phyloP scores from a whole-genome alignment of 805 yeast genomes.

The Cyberlindnera suaveolens region DNA sequence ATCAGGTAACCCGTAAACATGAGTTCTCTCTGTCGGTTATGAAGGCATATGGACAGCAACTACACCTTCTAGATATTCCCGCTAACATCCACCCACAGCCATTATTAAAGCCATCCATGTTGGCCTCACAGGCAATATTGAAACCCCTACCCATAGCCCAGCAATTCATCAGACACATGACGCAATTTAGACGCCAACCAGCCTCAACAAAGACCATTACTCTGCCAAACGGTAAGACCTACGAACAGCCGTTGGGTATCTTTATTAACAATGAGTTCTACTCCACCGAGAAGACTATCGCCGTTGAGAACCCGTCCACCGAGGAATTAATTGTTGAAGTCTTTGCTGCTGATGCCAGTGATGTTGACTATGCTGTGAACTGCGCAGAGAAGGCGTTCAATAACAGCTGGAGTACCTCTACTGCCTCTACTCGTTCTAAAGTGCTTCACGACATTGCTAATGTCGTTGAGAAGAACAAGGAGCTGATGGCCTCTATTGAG shows the following conservation, averaged over 20 bases:
- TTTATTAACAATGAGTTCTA: constrained; percentile 85
- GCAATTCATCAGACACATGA: constrained; percentile 3
- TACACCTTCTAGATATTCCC: no score
- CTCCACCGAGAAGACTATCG: constrained; percentile 47
- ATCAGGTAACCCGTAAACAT: no score
- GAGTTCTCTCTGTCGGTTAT: no score
- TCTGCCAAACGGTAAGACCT: constrained; percentile 59
- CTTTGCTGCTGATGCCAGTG: constrained; percentile 52
- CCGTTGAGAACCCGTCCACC: constrained; percentile 53
- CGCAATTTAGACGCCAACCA: constrained; percentile 17
- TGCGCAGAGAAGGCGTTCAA: constrained; percentile 61
- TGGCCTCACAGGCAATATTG: neutral
- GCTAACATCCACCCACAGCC: no score
- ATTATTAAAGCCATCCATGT: no score
- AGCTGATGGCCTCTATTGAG: constrained; percentile 62
- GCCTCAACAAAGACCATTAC: constrained; percentile 37
- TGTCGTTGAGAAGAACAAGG: constrained; percentile 56
- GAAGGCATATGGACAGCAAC: no score
- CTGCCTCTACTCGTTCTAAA: constrained; percentile 50
- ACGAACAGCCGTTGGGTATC: constrained; percentile 81
- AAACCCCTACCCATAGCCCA: no score
- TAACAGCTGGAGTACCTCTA: constrained; percentile 50
- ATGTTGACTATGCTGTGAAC: constrained; percentile 64
- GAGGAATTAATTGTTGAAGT: constrained; percentile 56
- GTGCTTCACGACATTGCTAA: constrained; percentile 60